Percentiles rank a stretch among this genome's conserved stretches.
These are phyloP conservation scores for Blepharisma undulans DNA, from an alignment of 169 alveolate genomes.

Conservation along the genomic window DNA sequence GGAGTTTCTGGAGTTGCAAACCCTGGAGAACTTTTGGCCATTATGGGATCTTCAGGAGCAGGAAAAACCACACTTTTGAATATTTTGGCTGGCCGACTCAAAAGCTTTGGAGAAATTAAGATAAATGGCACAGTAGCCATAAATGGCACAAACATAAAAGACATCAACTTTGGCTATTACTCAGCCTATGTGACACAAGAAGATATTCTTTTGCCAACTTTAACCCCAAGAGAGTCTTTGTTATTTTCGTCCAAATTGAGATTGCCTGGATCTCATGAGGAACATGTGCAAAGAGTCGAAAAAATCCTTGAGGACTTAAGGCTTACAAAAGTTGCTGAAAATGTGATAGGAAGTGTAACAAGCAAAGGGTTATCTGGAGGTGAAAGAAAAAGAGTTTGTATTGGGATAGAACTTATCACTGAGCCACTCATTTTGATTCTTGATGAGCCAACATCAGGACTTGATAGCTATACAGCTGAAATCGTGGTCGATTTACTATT, in stretches of 20 bases:
- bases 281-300: neutral
- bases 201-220: constrained; percentile 64
- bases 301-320: neutral
- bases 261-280: constrained; percentile 30
- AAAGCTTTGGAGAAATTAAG: constrained; percentile 25
- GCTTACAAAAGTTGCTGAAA: constrained; percentile 25
- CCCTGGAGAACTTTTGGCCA: constrained; percentile 55
- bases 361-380: constrained; percentile 92
- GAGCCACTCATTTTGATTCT: constrained; percentile 87
- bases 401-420: constrained; percentile 89
- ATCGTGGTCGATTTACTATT: constrained; percentile 53
- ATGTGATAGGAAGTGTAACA: constrained; percentile 43
- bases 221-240: constrained; percentile 74
- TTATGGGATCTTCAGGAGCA: constrained; percentile 87
- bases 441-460: constrained; percentile 91
- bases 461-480: constrained; percentile 80
- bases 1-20: constrained; percentile 44
- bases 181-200: constrained; percentile 55
- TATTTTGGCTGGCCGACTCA: constrained; percentile 79
- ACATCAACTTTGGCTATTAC: neutral
- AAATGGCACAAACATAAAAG: constrained; percentile 39
- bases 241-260: constrained; percentile 67
- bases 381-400: constrained; percentile 88
- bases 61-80: constrained; percentile 93
- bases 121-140: constrained; percentile 56